Evolutionary conservation across 2,329 filamentous ascomycete species (phyloP), one percentile per base, ranked within the genome.

Genomic region (Leptosphaerulina australis): DNA sequence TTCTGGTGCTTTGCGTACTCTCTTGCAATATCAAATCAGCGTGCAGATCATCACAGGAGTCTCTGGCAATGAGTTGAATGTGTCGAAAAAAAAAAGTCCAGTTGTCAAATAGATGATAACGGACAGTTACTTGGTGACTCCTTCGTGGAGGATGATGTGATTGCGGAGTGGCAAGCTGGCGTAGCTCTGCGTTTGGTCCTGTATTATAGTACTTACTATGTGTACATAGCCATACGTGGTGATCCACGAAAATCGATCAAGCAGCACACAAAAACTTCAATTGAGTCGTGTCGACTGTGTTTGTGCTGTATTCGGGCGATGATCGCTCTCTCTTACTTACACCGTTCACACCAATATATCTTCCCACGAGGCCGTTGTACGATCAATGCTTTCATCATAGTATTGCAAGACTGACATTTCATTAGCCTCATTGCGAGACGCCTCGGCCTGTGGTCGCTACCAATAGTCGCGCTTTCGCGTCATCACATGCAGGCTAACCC

Each of bases 401-500:
- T n/a, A n/a, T n/a, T n/a, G n/a, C n/a, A n/a, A n/a, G n/a, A n/a
- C n/a, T n/a, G n/a, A n/a, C n/a, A n/a, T n/a, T n/a, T n/a, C n/a
- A n/a, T n/a, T 31, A 36, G 24, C 41, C 46, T 34, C 21, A 50
- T 33, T 33, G 38, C 31, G n/a, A 44, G 18, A 7, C 17, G 46
- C 38, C 9, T 38, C 39, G 39, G 37, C 46, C 46, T 34, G 46
- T 29, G 38, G 6, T 8, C 39, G 26, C 18, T 34, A 38, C 43
- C 22, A 44, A 25, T 38, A 52, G 54, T 56, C 59, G 51, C 63
- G 56, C 28, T 50, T 34, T 57, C 60, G 55, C 63, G 61, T 60
- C 57, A 61, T 65, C 60, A 65, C 55, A 53, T 63, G 56, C 44
- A 33, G 7, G 43, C 47, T 45, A 31, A 34, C 52, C 55, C 53